These are phyloP conservation scores for Carex myosuroides DNA, from an alignment of 176 grass and related monocot genomes.

Conservation along the genomic window DNA sequence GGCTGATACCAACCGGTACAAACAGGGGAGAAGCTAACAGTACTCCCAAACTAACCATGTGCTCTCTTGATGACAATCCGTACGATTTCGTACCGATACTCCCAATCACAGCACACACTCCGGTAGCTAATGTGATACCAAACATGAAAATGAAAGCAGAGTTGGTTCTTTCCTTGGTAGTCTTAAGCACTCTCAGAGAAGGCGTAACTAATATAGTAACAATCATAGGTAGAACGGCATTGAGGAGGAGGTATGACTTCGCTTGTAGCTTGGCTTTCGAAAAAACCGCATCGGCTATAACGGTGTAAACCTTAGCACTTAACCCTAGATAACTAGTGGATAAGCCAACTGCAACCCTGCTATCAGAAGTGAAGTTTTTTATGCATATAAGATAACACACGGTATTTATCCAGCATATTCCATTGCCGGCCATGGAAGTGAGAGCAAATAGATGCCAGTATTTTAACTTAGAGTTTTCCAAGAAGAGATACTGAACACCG, in stretches of 20 bases:
- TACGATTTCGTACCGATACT: slow-evolving; percentile 50
- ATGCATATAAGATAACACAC: slow-evolving; percentile 93
- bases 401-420: slow-evolving; percentile 98
- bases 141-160: slow-evolving; percentile 68
- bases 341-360: slow-evolving; percentile 66
- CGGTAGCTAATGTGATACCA: slow-evolving; percentile 65
- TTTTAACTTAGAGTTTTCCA: slow-evolving; percentile 32
- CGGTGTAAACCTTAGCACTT: slow-evolving; percentile 86
- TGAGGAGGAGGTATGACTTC: slow-evolving; percentile 74
- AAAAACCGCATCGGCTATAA: slow-evolving; percentile 37
- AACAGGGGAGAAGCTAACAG: slow-evolving; percentile 50
- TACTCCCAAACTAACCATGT: slow-evolving; percentile 57
- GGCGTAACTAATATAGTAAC: slow-evolving; percentile 43
- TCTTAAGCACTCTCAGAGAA: slow-evolving; percentile 41
- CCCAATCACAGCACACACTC: slow-evolving; percentile 55
- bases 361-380: slow-evolving; percentile 63
- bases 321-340: slow-evolving; percentile 85
- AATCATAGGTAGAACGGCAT: slow-evolving; percentile 63
- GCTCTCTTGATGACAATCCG: slow-evolving; percentile 35
- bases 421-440: slow-evolving; percentile 77
- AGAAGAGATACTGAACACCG: slow-evolving; percentile 78
- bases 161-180: not conserved
- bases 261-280: not conserved
- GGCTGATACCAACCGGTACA: slow-evolving; percentile 40
- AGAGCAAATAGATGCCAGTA: slow-evolving; percentile 86